Percentiles rank a stretch among this genome's conserved stretches.
Conservation (phyloP, 2,329 filamentous ascomycete species). For the Alternaria postmessia region DNA sequence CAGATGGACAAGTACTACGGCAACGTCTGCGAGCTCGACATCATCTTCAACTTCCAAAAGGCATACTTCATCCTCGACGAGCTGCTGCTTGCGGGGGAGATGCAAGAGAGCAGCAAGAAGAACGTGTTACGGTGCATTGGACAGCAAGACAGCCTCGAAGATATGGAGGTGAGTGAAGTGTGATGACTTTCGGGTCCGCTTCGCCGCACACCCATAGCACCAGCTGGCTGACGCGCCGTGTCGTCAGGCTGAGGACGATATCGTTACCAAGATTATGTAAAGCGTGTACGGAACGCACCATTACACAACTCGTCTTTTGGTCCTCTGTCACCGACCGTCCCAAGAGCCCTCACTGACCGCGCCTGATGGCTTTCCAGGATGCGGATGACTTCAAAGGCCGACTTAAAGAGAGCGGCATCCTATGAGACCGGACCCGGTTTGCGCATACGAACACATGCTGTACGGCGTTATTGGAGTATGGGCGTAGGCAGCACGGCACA, state of each 20-base stretch:
- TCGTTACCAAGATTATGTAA: constrained; percentile 86
- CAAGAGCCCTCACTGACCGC: constrained; percentile 38
- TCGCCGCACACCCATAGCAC: constrained; percentile 33
- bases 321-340: constrained; percentile 23
- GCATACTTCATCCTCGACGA: constrained; percentile 99
- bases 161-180: constrained; percentile 88
- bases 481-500: constrained; percentile 37
- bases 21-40: constrained; percentile 98
- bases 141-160: constrained; percentile 96
- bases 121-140: constrained; percentile 95
- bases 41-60: constrained; percentile 99
- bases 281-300: constrained; percentile 20
- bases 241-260: constrained; percentile 81
- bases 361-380: constrained; percentile 36
- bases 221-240: constrained; percentile 53
- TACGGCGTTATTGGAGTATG: constrained; percentile 31
- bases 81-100: constrained; percentile 89
- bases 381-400: constrained; percentile 42
- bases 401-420: constrained; percentile 42
- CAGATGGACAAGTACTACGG: constrained; percentile 99
- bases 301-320: constrained; percentile 16
- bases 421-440: constrained; percentile 26
- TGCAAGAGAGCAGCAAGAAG: constrained; percentile 99
- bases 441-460: constrained; percentile 26
- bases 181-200: constrained; percentile 24